phyloP scores from a whole-genome alignment of 2,329 filamentous ascomycete species.

The Nemania sp. region DNA sequence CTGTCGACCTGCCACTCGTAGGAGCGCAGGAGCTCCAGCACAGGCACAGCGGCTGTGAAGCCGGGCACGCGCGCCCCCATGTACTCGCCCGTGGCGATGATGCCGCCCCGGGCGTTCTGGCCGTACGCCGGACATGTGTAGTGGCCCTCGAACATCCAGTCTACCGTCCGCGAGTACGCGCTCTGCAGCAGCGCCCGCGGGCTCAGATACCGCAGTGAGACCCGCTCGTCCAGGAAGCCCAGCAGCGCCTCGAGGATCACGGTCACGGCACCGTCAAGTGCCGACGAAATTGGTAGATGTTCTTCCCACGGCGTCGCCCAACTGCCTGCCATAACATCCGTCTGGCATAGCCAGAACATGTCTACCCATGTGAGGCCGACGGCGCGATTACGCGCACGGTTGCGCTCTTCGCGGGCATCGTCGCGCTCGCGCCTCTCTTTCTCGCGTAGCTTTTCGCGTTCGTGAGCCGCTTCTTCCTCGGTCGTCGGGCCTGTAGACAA shows the following conservation, averaged over 20 bases:
- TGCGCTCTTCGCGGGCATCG: constrained; percentile 5
- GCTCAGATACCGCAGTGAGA: not conserved
- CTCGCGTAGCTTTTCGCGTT: constrained; percentile 7
- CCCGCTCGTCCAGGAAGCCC: constrained; percentile 4
- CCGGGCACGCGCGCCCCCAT: not conserved
- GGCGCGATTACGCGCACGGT: constrained; percentile 9
- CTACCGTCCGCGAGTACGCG: not conserved
- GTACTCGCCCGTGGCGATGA: not conserved
- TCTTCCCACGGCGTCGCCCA: constrained; percentile 11
- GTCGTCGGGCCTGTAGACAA: not conserved
- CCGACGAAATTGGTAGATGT: constrained; percentile 5
- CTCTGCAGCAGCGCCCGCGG: not conserved
- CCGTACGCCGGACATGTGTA: constrained; percentile 10
- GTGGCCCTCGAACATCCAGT: not conserved
- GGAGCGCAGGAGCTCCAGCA: constrained; percentile 6
- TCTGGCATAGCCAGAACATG: constrained; percentile 13
- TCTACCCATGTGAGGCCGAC: constrained; percentile 5
- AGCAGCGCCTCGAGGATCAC: constrained; percentile 9
- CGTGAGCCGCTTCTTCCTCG: constrained; percentile 5
- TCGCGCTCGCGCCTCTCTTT: constrained; percentile 7
- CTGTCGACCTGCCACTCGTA: constrained; percentile 12
- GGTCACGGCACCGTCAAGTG: constrained; percentile 10
- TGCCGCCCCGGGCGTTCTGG: constrained; percentile 9
- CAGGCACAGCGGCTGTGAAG: constrained; percentile 1
- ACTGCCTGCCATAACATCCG: constrained; percentile 1